phyloP scores from a whole-genome alignment of 2,329 filamentous ascomycete genomes.

The Aspergillus sp. region DNA sequence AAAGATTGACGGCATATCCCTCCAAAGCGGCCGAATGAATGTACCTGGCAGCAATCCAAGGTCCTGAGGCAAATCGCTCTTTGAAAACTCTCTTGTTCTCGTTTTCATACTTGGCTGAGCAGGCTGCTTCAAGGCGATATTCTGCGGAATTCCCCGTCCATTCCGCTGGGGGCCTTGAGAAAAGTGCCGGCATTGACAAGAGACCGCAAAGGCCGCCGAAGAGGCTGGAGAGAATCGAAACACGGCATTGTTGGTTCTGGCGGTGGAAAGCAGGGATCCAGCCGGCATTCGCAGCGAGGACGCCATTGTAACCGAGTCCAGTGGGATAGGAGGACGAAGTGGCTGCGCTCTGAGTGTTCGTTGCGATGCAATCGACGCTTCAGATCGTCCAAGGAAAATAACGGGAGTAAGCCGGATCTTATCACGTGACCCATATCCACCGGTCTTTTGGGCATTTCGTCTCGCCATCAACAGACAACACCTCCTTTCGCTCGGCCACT shows the following conservation, averaged over 20 bases:
- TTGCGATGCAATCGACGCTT: too few relatives aligned
- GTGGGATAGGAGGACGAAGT: too few relatives aligned
- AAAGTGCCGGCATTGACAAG: constrained; percentile 29
- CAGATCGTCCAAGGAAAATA: too few relatives aligned
- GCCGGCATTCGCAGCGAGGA: constrained; percentile 22
- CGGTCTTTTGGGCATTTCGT: too few relatives aligned
- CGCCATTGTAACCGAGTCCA: constrained; percentile 22
- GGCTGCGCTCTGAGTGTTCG: too few relatives aligned
- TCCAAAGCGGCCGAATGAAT: constrained; percentile 34
- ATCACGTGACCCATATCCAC: too few relatives aligned
- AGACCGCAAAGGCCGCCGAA: constrained; percentile 7
- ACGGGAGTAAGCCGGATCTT: too few relatives aligned
- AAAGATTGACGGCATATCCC: constrained; percentile 38
- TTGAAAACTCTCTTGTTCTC: constrained; percentile 25
- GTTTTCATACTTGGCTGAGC: constrained; percentile 37
- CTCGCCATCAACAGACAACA: too few relatives aligned
- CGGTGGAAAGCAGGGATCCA: constrained; percentile 14
- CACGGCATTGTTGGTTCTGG: constrained; percentile 7
- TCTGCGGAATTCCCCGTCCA: constrained; percentile 13
- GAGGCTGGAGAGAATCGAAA: constrained; percentile 6
- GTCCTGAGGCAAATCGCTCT: constrained; percentile 36
- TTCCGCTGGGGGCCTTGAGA: constrained; percentile 24
- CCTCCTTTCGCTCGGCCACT: too few relatives aligned
- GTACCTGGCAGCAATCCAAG: constrained; percentile 43
- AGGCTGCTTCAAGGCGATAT: constrained; percentile 22